These are phyloP conservation scores for Aureobasidium sp. DNA, from an alignment of 2,329 filamentous ascomycete species.

Conservation along the genomic window DNA sequence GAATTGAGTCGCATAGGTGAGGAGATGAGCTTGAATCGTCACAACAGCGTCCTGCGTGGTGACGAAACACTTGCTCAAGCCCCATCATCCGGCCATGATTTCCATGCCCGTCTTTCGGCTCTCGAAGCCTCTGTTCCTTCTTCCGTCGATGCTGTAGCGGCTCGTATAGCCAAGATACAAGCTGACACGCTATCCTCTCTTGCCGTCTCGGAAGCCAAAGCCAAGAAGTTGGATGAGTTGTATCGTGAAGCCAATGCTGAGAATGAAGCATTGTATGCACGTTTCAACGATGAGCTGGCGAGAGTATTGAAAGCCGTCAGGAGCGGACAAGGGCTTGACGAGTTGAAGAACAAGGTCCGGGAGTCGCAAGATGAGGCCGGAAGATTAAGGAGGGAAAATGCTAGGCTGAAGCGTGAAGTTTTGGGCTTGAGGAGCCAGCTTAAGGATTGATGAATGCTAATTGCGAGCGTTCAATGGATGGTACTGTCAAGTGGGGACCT, in stretches of 20 bases:
- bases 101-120: constrained; percentile 52
- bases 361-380: constrained; percentile 71
- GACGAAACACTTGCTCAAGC: constrained; percentile 18
- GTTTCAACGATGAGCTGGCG: constrained; percentile 83
- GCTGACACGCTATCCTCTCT: constrained; percentile 66
- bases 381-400: constrained; percentile 76
- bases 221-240: constrained; percentile 75
- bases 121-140: constrained; percentile 62
- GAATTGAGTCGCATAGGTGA: constrained; percentile 75
- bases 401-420: constrained; percentile 73
- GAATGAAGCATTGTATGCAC: constrained; percentile 86
- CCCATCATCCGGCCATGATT: constrained; percentile 28
- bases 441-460: constrained; percentile 28
- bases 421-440: constrained; percentile 53
- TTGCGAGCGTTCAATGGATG: not conserved
- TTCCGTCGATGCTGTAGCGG: constrained; percentile 52
- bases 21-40: constrained; percentile 53
- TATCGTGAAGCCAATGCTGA: constrained; percentile 83
- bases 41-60: constrained; percentile 1
- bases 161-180: constrained; percentile 57
- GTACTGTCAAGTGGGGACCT: not conserved
- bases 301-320: constrained; percentile 72
- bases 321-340: constrained; percentile 70
- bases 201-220: constrained; percentile 67
- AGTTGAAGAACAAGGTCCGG: constrained; percentile 62